A percentile compares a stretch with the other conserved stretches of the same genome.
These are phyloP conservation scores for Claviceps humidiphila DNA, from an alignment of 2,329 filamentous ascomycete species.

Conservation along the genomic window DNA sequence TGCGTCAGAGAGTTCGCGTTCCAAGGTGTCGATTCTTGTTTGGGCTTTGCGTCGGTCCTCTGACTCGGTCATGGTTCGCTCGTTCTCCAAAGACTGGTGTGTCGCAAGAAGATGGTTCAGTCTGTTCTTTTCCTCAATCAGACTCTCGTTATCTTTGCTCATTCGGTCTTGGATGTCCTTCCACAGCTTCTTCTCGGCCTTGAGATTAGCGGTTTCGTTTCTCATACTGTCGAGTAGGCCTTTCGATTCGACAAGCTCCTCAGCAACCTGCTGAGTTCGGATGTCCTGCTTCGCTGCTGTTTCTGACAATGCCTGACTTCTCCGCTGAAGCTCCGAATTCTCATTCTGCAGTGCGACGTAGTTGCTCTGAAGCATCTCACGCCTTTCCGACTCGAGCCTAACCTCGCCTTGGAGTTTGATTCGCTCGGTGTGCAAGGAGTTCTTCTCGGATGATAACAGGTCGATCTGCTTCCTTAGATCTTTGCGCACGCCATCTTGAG, in stretches of 20 bases:
- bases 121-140: constrained; percentile 72
- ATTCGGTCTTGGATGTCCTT: constrained; percentile 85
- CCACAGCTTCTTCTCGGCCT: constrained; percentile 89
- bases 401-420: constrained; percentile 70
- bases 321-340: constrained; percentile 75
- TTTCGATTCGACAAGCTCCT: constrained; percentile 80
- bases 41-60: constrained; percentile 74
- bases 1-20: constrained; percentile 61
- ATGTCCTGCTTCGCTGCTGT: constrained; percentile 81
- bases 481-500: constrained; percentile 67
- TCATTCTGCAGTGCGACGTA: constrained; percentile 73
- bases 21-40: constrained; percentile 61
- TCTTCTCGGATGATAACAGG: constrained; percentile 69
- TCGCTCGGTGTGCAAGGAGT: constrained; percentile 67
- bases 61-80: constrained; percentile 72
- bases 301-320: constrained; percentile 64
- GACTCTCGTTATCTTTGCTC: constrained; percentile 71
- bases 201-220: constrained; percentile 82
- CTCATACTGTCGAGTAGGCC: constrained; percentile 74
- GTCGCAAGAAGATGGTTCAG: constrained; percentile 73
- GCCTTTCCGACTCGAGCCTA: constrained; percentile 67
- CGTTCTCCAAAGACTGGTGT: constrained; percentile 80
- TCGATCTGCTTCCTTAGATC: constrained; percentile 78
- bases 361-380: constrained; percentile 81
- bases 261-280: constrained; percentile 78